These are phyloP conservation scores for Lentinula sp. DNA, from an alignment of 768 basidiomycete species.

Conservation along the genomic window DNA sequence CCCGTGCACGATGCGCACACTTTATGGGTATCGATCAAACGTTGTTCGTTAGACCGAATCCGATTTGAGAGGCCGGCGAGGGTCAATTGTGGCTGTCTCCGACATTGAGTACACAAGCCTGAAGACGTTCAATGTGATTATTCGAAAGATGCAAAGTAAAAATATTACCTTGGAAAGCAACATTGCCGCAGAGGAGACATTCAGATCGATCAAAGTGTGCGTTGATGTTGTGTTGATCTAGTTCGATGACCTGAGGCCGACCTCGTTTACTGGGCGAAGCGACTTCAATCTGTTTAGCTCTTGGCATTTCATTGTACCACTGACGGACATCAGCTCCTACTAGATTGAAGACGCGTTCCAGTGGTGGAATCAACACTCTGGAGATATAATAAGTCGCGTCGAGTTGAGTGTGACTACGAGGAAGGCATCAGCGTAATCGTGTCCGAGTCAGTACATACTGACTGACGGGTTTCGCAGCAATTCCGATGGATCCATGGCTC, in stretches of 20 bases:
- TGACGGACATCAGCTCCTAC: constrained; percentile 79
- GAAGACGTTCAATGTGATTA: neutral
- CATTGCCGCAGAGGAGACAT: constrained; percentile 63
- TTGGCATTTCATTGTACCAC: constrained; percentile 90
- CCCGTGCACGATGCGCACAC: constrained; percentile 71
- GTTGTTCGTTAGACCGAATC: constrained; percentile 46
- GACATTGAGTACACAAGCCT: constrained; percentile 69
- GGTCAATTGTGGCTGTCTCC: constrained; percentile 41
- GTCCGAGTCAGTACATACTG: neutral
- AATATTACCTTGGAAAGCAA: constrained; percentile 45
- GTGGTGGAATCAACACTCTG: constrained; percentile 78
- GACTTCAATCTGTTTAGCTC: constrained; percentile 28
- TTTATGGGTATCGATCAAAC: constrained; percentile 49
- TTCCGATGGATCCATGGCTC: constrained; percentile 70
- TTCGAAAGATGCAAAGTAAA: neutral
- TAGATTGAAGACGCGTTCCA: constrained; percentile 88
- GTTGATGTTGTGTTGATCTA: constrained; percentile 51
- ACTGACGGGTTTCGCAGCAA: constrained; percentile 58
- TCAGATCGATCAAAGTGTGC: constrained; percentile 67
- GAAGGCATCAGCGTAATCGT: neutral
- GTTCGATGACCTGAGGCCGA: constrained; percentile 15
- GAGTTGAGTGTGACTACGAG: constrained; percentile 57
- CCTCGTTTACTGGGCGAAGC: constrained; percentile 22
- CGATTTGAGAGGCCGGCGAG: constrained; percentile 52
- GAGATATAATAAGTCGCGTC: constrained; percentile 89